A percentile compares a stretch with the other conserved stretches of the same genome.
phyloP scores from a whole-genome alignment of 768 basidiomycete genomes.

The Pulveroboletus sp. region DNA sequence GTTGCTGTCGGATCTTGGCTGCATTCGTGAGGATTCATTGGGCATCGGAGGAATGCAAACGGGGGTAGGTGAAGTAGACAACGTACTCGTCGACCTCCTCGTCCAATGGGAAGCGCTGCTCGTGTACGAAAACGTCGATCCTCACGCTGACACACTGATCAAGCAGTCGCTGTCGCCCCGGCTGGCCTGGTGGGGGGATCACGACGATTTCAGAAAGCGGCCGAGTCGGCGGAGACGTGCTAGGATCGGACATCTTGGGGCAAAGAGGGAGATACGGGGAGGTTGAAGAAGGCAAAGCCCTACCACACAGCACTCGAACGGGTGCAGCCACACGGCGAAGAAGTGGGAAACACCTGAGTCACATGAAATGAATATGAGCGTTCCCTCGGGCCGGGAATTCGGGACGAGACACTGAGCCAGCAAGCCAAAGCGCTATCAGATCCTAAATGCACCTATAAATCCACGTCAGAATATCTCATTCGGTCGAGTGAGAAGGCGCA shows the following conservation, averaged over 20 bases:
- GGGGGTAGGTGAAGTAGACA: slow-evolving; percentile 17
- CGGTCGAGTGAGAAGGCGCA: too few species aligned
- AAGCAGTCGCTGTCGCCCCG: slow-evolving; percentile 41
- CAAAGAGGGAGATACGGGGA: slow-evolving; percentile 1
- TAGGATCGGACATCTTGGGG: slow-evolving; percentile 14
- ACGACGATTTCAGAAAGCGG: slow-evolving; percentile 58
- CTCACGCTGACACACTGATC: slow-evolving; percentile 64
- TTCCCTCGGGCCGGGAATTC: slow-evolving; percentile 14
- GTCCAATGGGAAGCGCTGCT: slow-evolving; percentile 65
- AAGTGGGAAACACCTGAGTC: slow-evolving; percentile 3
- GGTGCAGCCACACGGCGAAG: slow-evolving; percentile 4
- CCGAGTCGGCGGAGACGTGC: slow-evolving; percentile 4
- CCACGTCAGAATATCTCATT: neutral
- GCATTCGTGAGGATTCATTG: slow-evolving; percentile 4
- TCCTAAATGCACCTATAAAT: neutral
- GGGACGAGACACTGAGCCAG: slow-evolving; percentile 2
- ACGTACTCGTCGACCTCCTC: slow-evolving; percentile 69
- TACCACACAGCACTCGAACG: slow-evolving; percentile 17
- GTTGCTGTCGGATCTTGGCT: slow-evolving; percentile 61
- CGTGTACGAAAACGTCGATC: slow-evolving; percentile 45
- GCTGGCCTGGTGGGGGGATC: slow-evolving; percentile 34
- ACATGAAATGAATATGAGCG: slow-evolving; percentile 14
- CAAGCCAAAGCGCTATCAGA: slow-evolving; percentile 12
- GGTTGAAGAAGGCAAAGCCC: slow-evolving; percentile 3
- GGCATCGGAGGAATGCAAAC: slow-evolving; percentile 8